Base-by-base conservation (phyloP, 1,284 basidiomycete species). In the Rhodotorula sp. region DNA sequence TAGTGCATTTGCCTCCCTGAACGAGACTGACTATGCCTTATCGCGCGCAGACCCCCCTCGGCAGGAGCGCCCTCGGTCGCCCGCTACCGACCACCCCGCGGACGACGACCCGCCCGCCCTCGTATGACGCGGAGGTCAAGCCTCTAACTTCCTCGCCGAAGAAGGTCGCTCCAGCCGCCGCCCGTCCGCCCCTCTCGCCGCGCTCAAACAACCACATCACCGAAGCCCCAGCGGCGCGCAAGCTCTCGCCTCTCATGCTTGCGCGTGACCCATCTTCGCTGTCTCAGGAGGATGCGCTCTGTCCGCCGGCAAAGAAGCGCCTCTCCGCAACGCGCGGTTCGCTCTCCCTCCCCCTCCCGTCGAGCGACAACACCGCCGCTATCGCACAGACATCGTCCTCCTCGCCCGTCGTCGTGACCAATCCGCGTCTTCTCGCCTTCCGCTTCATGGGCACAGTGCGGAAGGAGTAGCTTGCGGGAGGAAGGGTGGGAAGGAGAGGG, bases 341-440 rank as follows among this genome's bases (percentile, higher is more conserved):
- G 29, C 41, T n/a, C 9, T 25, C 67, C 21, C 37, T 46, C 29
- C 25, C 53, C 13, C 21, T 41, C 37, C 32, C 27, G 27, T 39
- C 17, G 56, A 58, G 46, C 32, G 36, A 39, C 55, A 6, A 41
- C 56, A 32, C 29, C 53, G 9, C 29, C 19, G 36, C 27, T 3
- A 34, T 46, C 0, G 29, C n/a, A 12, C 21, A 29, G 9, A 44
- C 32, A 9, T 63, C 71, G n/a, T 63, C 63, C 5, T 62, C 66
- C 4, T 63, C 62, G n/a, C 63, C 67, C 0, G 64, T 68, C 44
- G 44, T 70, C 21, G 59, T 70, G 1, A 75, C 72, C 10, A 76
- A 76, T 34, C 70, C 69, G 32, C 64, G 64, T 25, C 64, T 76
- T 4, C 65, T 76, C 57, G 71, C 69, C 4, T 74, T 73, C 67